Base-by-base conservation (phyloP, 192 early-diverging fungal species). In the Podila epigama region DNA sequence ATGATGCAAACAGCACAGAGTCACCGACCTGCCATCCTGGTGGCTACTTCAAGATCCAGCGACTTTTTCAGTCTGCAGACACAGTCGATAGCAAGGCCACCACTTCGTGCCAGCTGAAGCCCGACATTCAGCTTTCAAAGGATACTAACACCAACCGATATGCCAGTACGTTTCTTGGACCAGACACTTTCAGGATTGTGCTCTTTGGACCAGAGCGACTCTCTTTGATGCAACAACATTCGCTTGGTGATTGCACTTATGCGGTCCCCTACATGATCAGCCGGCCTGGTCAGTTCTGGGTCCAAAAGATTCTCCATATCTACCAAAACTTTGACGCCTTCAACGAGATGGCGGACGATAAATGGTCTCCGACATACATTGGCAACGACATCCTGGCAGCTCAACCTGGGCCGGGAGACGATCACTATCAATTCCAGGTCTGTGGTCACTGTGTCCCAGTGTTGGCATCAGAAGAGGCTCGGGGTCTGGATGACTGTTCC, bases 211-310 rank as follows among this genome's bases (percentile, higher is more conserved):
- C 69, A 2, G 69, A 71, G 15, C 39, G 61, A 51, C 53, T 71
- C 37, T 71, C 69, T 4, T 34, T 71, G 44, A 52, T 71, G 60
- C 69, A 71, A 37, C 69, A 71, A 13, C 69, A 71, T 34, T 42
- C 60, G 4, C 69, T 71, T 8, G 69, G 69, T 2, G 32, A 57
- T 18, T 70, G 68, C 42, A 63, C 68, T 4, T 70, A 70, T 53
- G 69, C 69, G 1, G 58, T 71, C 35, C 69, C 69, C 7, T 71
- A 71, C 55, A 54, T 71, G 35, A 71, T 71, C 29, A 71, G 61
- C 63, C 69, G 69, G 56, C 69, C 69, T 4, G 69, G 69, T n/a
- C 60, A 60, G 20, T 71, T 71, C 56, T 71, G 69, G 69, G 69
- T 71, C 16, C 69, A 71, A 28, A 63, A 59, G 50, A 51, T 71